Percentiles rank a stretch among this genome's conserved stretches.
Evolutionary conservation across 805 yeast species (phyloP).

Genomic region (Teunomyces barrocoloradensis): DNA sequence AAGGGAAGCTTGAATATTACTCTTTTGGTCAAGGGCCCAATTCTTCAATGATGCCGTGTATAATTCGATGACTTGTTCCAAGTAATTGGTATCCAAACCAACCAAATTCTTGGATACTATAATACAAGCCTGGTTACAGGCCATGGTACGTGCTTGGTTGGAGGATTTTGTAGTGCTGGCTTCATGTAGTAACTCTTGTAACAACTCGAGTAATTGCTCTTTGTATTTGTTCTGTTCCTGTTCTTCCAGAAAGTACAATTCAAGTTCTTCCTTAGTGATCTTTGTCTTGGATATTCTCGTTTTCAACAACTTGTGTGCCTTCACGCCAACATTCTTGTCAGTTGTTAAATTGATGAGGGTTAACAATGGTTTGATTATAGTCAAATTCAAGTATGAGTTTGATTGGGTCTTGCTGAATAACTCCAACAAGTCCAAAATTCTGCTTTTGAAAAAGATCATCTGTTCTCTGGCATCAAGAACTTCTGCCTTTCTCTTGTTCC

Average conservation of each 20-base stretch:
- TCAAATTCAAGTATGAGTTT: constrained; percentile 37
- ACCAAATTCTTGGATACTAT: constrained; percentile 58
- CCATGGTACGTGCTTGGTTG: constrained; percentile 48
- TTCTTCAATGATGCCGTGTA: constrained; percentile 54
- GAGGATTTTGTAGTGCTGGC: constrained; percentile 41
- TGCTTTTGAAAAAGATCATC: constrained; percentile 72
- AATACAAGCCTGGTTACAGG: constrained; percentile 66
- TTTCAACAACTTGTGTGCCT: constrained; percentile 71
- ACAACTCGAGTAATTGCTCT: constrained; percentile 20
- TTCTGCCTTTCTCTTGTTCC: constrained; percentile 68
- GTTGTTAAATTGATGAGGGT: constrained; percentile 62
- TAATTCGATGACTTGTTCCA: constrained; percentile 49
- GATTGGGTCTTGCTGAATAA: constrained; percentile 50
- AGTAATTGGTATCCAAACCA: constrained; percentile 28
- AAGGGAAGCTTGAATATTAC: constrained; percentile 52
- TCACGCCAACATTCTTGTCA: constrained; percentile 68
- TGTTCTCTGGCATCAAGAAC: constrained; percentile 77
- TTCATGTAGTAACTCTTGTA: constrained; percentile 44
- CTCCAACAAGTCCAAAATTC: constrained; percentile 77
- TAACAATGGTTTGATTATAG: constrained; percentile 55
- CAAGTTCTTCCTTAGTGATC: constrained; percentile 21
- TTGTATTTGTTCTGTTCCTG: constrained; percentile 16
- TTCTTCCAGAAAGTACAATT: constrained; percentile 11
- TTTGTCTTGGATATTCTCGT: constrained; percentile 53
- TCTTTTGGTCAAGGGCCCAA: constrained; percentile 55